phyloP scores from a whole-genome alignment of 768 basidiomycete genomes.

The Neoboletus brunneissimus region DNA sequence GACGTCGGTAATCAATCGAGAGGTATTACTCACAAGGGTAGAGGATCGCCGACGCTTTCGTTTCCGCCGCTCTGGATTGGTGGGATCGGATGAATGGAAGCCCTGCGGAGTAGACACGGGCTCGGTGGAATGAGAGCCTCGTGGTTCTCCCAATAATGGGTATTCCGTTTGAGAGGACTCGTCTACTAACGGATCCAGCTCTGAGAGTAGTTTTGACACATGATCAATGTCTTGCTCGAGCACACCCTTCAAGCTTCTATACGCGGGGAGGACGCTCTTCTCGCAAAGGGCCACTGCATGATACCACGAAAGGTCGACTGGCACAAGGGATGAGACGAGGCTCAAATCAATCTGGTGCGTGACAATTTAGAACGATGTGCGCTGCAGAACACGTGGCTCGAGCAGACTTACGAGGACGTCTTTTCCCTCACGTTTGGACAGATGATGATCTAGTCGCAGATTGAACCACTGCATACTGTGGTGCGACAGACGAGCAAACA shows the following conservation, averaged over 20 bases:
- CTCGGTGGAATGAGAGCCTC: not conserved
- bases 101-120: not conserved
- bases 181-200: slow-evolving; percentile 33
- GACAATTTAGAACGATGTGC: not conserved
- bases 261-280: slow-evolving; percentile 34
- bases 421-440: not conserved
- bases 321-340: slow-evolving; percentile 6
- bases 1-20: not conserved
- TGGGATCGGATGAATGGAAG: not conserved
- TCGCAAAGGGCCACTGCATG: slow-evolving; percentile 30
- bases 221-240: slow-evolving; percentile 40
- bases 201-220: slow-evolving; percentile 42
- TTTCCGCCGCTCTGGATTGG: slow-evolving; percentile 1
- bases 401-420: slow-evolving; percentile 12
- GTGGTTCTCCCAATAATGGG: not conserved
- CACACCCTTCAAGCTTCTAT: slow-evolving; percentile 15
- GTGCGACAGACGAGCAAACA: slow-evolving; percentile 6
- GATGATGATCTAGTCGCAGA: not conserved
- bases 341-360: slow-evolving; percentile 7
- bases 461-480: slow-evolving; percentile 9
- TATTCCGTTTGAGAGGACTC: not conserved
- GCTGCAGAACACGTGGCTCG: not conserved
- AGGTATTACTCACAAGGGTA: slow-evolving; percentile 1
- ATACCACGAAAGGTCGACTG: slow-evolving; percentile 24
- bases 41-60: slow-evolving; percentile 16